These are phyloP conservation scores for Sarocladiaceae sp. DNA, from an alignment of 2,329 filamentous ascomycete species.

Conservation along the genomic window DNA sequence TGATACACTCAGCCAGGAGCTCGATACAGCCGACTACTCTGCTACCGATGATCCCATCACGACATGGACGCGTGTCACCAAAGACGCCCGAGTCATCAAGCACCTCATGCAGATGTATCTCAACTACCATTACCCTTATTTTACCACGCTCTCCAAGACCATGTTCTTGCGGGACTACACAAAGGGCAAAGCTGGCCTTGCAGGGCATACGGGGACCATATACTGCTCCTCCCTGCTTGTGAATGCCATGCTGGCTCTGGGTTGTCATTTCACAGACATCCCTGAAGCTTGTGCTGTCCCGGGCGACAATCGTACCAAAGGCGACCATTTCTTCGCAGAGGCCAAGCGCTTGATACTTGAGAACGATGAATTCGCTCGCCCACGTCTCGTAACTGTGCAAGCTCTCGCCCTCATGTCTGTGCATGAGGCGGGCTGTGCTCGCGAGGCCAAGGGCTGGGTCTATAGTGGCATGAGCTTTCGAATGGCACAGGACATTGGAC, in stretches of 20 bases:
- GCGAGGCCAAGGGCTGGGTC: constrained; percentile 95
- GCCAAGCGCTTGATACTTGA: constrained; percentile 85
- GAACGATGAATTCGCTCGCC: constrained; percentile 88
- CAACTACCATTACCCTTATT: constrained; percentile 95
- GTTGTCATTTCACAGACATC: constrained; percentile 84
- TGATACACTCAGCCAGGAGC: constrained; percentile 31
- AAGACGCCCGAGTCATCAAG: constrained; percentile 69
- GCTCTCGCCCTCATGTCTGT: constrained; percentile 94
- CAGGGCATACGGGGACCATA: constrained; percentile 43
- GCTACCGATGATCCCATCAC: constrained; percentile 63
- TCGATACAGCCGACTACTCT: constrained; percentile 38
- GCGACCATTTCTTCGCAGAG: constrained; percentile 93
- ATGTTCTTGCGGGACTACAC: constrained; percentile 84
- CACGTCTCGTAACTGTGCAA: constrained; percentile 83
- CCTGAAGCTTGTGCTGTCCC: constrained; percentile 64
- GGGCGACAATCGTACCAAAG: constrained; percentile 76
- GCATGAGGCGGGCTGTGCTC: constrained; percentile 85
- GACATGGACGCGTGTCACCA: constrained; percentile 83
- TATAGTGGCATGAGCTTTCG: constrained; percentile 98
- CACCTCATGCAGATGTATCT: constrained; percentile 98
- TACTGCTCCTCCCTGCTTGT: constrained; percentile 89
- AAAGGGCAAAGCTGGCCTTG: constrained; percentile 55
- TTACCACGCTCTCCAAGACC: constrained; percentile 80
- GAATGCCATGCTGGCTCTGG: constrained; percentile 87
- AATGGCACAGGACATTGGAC: constrained; percentile 90